phyloP scores from a whole-genome alignment of 306 rosid genomes.

The Cucurbita pepo region DNA sequence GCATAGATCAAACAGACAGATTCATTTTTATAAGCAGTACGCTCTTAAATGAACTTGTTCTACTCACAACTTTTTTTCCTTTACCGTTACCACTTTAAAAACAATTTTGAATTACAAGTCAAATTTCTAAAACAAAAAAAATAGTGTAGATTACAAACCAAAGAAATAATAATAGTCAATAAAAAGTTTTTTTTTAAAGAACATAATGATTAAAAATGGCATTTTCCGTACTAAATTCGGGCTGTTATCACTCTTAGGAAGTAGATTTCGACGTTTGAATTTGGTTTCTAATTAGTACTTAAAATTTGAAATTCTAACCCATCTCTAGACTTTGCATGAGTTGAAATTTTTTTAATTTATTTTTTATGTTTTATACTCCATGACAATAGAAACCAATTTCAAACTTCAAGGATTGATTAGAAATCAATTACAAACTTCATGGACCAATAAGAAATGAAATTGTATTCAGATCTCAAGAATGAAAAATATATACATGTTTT shows the following conservation, averaged over 20 bases:
- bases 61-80: neutral
- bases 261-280: neutral
- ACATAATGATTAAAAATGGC: neutral
- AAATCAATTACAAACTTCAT: no score
- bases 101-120: neutral
- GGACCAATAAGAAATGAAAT: no score
- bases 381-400: no score
- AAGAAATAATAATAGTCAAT: neutral
- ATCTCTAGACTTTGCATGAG: neutral
- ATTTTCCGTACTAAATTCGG: no score
- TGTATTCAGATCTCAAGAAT: no score
- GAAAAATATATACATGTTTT: no score
- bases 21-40: neutral
- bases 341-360: neutral
- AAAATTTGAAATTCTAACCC: neutral
- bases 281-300: no score
- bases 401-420: no score
- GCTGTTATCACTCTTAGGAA: no score
- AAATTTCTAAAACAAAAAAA: neutral
- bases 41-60: neutral
- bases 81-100: neutral
- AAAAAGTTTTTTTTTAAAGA: neutral
- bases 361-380: no score
- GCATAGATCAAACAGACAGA: slow-evolving; percentile 7
- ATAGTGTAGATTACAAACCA: neutral